These are phyloP conservation scores for Aspergillus arachidicola DNA, from an alignment of 2,329 filamentous ascomycete species.

Conservation along the genomic window DNA sequence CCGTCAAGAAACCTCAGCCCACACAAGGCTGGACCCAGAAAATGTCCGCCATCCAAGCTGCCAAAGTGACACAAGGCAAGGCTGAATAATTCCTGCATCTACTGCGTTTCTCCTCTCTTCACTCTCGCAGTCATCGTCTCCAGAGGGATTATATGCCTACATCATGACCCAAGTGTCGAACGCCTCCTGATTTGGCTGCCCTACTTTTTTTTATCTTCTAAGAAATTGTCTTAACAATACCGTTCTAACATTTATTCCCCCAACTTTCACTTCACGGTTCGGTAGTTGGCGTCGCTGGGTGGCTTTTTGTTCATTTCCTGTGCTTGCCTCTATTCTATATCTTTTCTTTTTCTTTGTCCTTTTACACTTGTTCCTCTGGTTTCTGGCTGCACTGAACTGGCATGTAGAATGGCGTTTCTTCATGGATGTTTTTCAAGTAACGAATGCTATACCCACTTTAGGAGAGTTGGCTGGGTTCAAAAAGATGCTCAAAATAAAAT, in stretches of 20 bases:
- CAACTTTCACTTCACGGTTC: not conserved
- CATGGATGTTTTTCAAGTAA: not conserved
- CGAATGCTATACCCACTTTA: slow-evolving; percentile 9
- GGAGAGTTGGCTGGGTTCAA: slow-evolving; percentile 1
- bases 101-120: not conserved
- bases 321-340: not conserved
- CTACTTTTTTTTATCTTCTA: slow-evolving; percentile 8
- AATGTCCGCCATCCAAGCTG: slow-evolving; percentile 94
- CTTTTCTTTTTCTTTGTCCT: not conserved
- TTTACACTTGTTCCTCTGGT: slow-evolving; percentile 1
- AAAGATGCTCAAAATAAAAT: not conserved
- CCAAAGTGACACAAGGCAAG: slow-evolving; percentile 66
- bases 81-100: slow-evolving; percentile 33
- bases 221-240: slow-evolving; percentile 7
- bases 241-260: not conserved
- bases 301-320: not conserved
- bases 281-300: slow-evolving; percentile 3
- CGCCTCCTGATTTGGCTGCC: not conserved
- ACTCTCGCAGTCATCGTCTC: not conserved
- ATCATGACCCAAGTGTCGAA: not conserved
- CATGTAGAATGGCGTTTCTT: slow-evolving; percentile 12
- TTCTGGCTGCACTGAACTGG: not conserved
- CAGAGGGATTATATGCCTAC: not conserved
- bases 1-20: slow-evolving; percentile 90
- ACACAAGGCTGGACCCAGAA: slow-evolving; percentile 89